Evolutionary conservation across 2,329 filamentous ascomycete species (phyloP).

Genomic region (Exserohilum turcica): DNA sequence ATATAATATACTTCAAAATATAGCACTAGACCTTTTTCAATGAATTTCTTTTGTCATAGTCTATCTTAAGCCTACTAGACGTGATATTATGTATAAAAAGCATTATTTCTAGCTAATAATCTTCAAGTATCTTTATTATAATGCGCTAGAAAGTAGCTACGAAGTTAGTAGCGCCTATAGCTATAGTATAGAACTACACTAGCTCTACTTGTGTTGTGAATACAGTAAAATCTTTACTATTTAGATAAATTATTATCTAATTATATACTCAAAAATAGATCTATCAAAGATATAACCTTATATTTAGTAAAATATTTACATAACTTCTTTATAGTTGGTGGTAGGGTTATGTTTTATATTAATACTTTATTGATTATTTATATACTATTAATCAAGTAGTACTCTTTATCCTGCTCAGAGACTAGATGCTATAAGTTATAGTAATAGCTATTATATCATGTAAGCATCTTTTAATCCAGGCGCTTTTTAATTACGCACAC

Average conservation of each 20-base stretch:
- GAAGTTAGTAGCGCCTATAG: slow-evolving; percentile 5
- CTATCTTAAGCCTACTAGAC: not conserved
- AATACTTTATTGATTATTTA: not conserved
- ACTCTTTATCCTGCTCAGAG: slow-evolving; percentile 1
- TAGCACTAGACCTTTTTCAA: not conserved
- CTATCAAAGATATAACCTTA: not conserved
- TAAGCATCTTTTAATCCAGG: not conserved
- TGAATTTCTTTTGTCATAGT: not conserved
- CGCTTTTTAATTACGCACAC: not conserved
- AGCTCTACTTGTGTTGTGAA: not conserved
- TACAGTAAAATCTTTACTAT: not conserved
- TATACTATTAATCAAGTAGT: slow-evolving; percentile 1
- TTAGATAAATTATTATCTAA: not conserved
- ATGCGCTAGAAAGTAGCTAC: slow-evolving; percentile 1
- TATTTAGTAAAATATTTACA: not conserved
- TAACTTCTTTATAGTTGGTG: not conserved
- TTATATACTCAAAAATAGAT: slow-evolving; percentile 1
- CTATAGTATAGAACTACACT: not conserved
- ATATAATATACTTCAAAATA: not conserved
- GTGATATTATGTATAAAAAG: slow-evolving; percentile 6
- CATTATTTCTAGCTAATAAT: not conserved
- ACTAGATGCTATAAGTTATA: slow-evolving; percentile 1
- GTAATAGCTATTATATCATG: slow-evolving; percentile 1
- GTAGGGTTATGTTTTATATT: not conserved
- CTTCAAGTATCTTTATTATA: slow-evolving; percentile 8